Percentiles rank a stretch among this genome's conserved stretches.
phyloP scores from a whole-genome alignment of 2,329 filamentous ascomycete genomes.

The Colletotrichum spinosum region DNA sequence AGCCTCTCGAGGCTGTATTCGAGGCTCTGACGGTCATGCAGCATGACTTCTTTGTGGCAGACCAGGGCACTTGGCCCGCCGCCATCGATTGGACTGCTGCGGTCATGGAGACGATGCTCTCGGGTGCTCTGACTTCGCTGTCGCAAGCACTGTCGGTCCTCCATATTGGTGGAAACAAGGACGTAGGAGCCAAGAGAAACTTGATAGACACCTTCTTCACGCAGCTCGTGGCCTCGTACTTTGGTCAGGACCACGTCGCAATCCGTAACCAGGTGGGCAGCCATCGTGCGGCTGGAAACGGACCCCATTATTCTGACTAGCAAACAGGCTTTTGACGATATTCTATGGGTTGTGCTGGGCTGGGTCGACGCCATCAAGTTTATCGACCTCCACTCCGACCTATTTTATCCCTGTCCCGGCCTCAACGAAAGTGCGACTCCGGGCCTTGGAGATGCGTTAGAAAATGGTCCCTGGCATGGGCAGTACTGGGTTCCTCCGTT shows the following conservation, averaged over 20 bases:
- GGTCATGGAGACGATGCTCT: constrained; percentile 83
- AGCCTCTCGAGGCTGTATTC: constrained; percentile 62
- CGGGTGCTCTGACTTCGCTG: constrained; percentile 78
- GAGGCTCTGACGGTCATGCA: constrained; percentile 81
- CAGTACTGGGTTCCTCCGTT: constrained; percentile 80
- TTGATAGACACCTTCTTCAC: constrained; percentile 86
- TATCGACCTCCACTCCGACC: constrained; percentile 73
- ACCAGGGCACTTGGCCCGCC: constrained; percentile 84
- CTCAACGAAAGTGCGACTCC: constrained; percentile 40
- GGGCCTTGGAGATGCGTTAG: constrained; percentile 46
- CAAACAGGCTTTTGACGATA: constrained; percentile 86
- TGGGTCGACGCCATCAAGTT: constrained; percentile 89
- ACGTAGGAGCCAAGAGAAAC: constrained; percentile 73
- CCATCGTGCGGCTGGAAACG: not conserved
- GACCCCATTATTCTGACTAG: constrained; percentile 8
- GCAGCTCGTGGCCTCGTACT: constrained; percentile 83
- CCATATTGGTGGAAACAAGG: constrained; percentile 47
- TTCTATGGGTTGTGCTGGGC: constrained; percentile 92
- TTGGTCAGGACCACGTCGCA: constrained; percentile 82
- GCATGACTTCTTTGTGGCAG: constrained; percentile 78
- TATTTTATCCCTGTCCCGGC: constrained; percentile 63
- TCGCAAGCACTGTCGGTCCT: constrained; percentile 66
- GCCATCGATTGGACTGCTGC: constrained; percentile 96
- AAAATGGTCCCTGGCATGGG: constrained; percentile 76
- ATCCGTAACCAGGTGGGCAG: constrained; percentile 69